Evolutionary conservation across 805 yeast genomes (phyloP), one percentile per base, ranked within the genome.

Genomic region (Metschnikowia gruessii): DNA sequence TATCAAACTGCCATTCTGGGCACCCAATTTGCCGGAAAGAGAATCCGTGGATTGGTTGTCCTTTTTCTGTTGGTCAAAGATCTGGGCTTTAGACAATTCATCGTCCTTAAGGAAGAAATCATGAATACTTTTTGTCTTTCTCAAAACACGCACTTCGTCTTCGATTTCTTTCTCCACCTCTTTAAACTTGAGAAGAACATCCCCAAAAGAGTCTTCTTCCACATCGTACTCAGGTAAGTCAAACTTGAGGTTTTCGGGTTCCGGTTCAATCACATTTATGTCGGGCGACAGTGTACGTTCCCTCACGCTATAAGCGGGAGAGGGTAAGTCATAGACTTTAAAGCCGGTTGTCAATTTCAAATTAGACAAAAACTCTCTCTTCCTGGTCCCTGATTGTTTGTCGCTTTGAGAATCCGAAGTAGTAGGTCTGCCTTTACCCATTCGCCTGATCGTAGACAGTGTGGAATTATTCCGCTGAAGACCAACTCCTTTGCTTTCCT

Each of bases 61-160:
- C 36, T 61, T 65, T 16, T 58, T 46, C 49, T 68, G 67, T 46
- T 66, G 74, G 49, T 71, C 74, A 30, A 59, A 62, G 42, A 71
- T 72, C 49, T 71, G 76, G 29, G 63, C 75, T 29, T 53, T 56
- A 1, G 75, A 66, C 48, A 72, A 61, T 46, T 72, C 76, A 44
- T 71, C 76, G 54, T 72, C 76, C 43, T 59, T 63, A 39, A 71
- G 60, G 48, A 72, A 69, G 15, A 61, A 57, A 37, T 59, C 62
- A 21, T 52, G 55, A 10, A 49, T 37, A 19, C 50, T 40, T 31
- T 44, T 45, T 15, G 45, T 24, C 13, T 41, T 51, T 22, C 39
- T 41, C 12, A 46, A 26, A 12, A 40, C 45, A 4, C 42, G 45
- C 8, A 52, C 49, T 18, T 49, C 57, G 15, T 43, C 42, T 9